Evolutionary conservation across 2,329 filamentous ascomycete species (phyloP).

Genomic region (Penicillium italicum): DNA sequence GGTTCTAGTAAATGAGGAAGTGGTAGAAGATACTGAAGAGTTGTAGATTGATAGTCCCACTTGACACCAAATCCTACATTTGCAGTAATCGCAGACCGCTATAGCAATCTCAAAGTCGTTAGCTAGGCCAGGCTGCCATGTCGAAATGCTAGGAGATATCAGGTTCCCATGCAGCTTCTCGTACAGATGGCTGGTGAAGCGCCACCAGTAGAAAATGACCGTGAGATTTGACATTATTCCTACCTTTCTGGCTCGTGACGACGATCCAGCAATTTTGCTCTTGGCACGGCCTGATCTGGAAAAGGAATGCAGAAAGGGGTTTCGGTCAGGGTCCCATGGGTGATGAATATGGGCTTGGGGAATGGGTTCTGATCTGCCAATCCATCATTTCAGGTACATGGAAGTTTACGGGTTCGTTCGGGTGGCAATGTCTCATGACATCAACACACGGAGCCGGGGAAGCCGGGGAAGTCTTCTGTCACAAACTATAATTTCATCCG

Average conservation of each 20-base stretch:
- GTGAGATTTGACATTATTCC: not conserved
- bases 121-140: not conserved
- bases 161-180: not conserved
- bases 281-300: not conserved
- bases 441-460: not conserved
- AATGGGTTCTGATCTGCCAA: not conserved
- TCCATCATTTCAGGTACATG: not conserved
- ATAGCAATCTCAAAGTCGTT: not conserved
- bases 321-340: not conserved
- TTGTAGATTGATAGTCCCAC: not conserved
- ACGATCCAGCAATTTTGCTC: not conserved
- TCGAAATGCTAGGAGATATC: not conserved
- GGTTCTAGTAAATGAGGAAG: not conserved
- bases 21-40: not conserved
- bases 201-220: not conserved
- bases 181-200: not conserved
- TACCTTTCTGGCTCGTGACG: not conserved
- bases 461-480: not conserved
- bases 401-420: not conserved
- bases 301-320: not conserved
- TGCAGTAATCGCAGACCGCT: not conserved
- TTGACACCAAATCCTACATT: not conserved
- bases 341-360: too few relatives aligned
- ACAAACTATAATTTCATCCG: not conserved
- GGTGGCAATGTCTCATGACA: not conserved